Evolutionary conservation across 2,329 filamentous ascomycete species (phyloP), one percentile per base, ranked within the genome.

Genomic region (Aspergillus fumigatus): DNA sequence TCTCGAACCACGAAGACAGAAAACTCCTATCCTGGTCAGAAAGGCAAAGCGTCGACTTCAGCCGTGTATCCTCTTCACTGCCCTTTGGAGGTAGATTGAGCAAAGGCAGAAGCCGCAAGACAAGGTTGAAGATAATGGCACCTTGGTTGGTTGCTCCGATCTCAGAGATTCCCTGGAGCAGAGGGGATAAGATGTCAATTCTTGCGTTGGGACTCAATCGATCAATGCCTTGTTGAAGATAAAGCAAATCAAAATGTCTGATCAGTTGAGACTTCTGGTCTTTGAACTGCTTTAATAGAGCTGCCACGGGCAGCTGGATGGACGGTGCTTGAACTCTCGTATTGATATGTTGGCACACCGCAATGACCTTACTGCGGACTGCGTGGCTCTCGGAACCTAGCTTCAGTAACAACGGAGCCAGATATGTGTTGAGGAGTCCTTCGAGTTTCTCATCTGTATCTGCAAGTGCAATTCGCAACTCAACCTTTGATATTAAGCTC

Each of bases 241-340:
- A 96, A 19, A 89, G 81, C 43, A 97, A 78, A 73, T 97, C 92
- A 65, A 97, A 89, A 70, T 96, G 90, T 61, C 90, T 88, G 62
- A 99, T 85, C 40, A 97, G 80, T 1, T 87, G 79, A 11, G 87
- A 88, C 41, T 85, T 80, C 40, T 84, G 85, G 23, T 89, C 84
- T 73, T 95, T 96, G 80, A 96, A 97, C 72, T 97, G 94, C 64
- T 92, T 88, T 54, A 97, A 74, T 19, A 99, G 80, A 17, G 87
- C 85, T n/a, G 85, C 83, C 11, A 97, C 92, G 0, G 94, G 94
- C 5, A 99, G 79, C 53, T 92, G 81, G 61, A 97, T 85, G 8
- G 81, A 79, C 56, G 79, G 80, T 62, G 82, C 75, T 69, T 85
- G 82, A 62, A 85, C 79, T 57, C 85, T 77, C 19, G 85, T 86